Conservation (phyloP, 306 rosid species). For the Vigna mungo region DNA sequence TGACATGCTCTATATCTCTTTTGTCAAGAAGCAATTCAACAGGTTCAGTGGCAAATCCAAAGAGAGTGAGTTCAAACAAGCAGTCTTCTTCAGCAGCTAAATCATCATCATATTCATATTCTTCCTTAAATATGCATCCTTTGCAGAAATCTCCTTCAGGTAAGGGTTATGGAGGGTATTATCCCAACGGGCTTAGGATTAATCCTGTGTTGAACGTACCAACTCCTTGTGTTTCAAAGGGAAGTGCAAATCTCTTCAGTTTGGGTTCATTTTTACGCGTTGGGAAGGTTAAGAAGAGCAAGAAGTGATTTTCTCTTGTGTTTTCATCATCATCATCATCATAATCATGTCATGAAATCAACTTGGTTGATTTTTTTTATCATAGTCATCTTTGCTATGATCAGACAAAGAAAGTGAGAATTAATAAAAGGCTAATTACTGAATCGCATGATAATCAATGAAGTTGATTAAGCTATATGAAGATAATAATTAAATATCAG, state of each 20-base stretch:
- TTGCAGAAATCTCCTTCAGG: slow-evolving; percentile 63
- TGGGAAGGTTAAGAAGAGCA: slow-evolving; percentile 68
- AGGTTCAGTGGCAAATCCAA: slow-evolving; percentile 66
- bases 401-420: neutral
- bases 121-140: slow-evolving; percentile 44
- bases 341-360: slow-evolving; percentile 31
- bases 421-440: slow-evolving; percentile 15
- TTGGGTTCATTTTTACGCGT: slow-evolving; percentile 71
- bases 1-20: slow-evolving; percentile 60
- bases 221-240: slow-evolving; percentile 79
- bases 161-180: slow-evolving; percentile 68
- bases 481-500: slow-evolving; percentile 16
- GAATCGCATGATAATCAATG: neutral
- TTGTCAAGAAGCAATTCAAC: slow-evolving; percentile 83
- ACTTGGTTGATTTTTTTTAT: slow-evolving; percentile 31
- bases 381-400: slow-evolving; percentile 27
- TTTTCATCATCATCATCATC: neutral
- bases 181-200: slow-evolving; percentile 63
- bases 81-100: slow-evolving; percentile 48
- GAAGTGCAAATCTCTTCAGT: slow-evolving; percentile 69
- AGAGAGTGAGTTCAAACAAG: slow-evolving; percentile 53
- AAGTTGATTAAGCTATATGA: slow-evolving; percentile 27
- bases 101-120: slow-evolving; percentile 47
- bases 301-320: slow-evolving; percentile 56
- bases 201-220: slow-evolving; percentile 81